Base-by-base conservation (phyloP, 2,329 filamentous ascomycete genomes). In the Tolypocladium amazonense region DNA sequence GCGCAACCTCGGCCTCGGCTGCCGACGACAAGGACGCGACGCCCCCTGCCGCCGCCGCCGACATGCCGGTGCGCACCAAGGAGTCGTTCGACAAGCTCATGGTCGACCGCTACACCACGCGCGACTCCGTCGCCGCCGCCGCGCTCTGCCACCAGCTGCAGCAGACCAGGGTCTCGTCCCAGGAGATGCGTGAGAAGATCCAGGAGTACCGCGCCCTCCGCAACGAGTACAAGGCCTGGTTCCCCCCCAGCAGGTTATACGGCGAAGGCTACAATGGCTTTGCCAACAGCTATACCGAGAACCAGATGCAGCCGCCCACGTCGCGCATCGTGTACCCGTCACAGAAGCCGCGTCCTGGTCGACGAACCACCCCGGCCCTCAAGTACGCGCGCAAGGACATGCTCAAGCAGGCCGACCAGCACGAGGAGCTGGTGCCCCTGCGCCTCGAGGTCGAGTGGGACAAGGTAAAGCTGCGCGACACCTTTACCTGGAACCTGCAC, bases 401-500 rank as follows among this genome's bases (percentile, higher is more conserved):
- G 77, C 83, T 85, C 63, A 84, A 87, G 65, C 94, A 97, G 76
- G 91, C 90, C 30, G 93, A 97, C 66, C 89, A 93, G 70, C 81
- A 90, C 58, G 94, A 99, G 72, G 91, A 97, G 70, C 78, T 99
- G 58, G 90, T 97, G 1, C 94, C 94, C 3, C 83, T 99, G 65
- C 85, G 94, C 56, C 77, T 99, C 59, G 94, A 99, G 68, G 90
- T 97, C 56, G 94, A 99, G 69, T 89, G 90, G 82, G 93, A 97
- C 65, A 96, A 96, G 77, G 85, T 97, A 67, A 94, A 94, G 75
- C 81, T 99, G 62, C 89, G 94, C 72, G 94, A 99, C 73, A 97
- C 94, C 0, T 97, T 99, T 66, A 97, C 94, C 3, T 99, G 93
- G 92, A 99, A 99, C 73, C 81, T 97, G 41, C 90, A 97, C 75